Evolutionary conservation across 441 rosid species (phyloP).

Genomic region (Manihot esculenta): DNA sequence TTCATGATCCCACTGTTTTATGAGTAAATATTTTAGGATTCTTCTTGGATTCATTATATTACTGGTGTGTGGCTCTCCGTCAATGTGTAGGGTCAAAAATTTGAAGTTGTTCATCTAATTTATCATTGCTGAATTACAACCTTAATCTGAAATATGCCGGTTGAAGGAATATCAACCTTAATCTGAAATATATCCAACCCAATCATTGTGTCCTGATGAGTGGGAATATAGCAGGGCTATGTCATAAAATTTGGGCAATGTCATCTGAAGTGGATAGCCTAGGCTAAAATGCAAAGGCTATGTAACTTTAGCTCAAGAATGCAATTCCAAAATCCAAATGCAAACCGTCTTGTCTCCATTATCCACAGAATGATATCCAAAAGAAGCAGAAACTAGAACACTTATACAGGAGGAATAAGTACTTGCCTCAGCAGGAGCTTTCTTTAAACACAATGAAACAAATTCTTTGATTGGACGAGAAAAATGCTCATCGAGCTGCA

Average conservation of each 20-base stretch:
- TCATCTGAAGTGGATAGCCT: background rate
- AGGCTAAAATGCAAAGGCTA: background rate
- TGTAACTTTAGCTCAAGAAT: background rate
- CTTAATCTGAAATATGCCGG: no score
- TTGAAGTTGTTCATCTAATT: background rate
- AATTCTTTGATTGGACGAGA: constrained; percentile 96
- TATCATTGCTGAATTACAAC: no score
- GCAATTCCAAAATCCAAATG: constrained; percentile 1
- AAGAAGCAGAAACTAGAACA: constrained; percentile 1
- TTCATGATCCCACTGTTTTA: background rate
- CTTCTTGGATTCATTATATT: no score
- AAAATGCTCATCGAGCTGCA: constrained; percentile 99
- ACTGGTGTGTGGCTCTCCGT: background rate
- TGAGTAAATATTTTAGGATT: background rate
- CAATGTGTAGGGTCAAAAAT: background rate
- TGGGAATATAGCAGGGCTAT: background rate
- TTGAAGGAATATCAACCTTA: no score
- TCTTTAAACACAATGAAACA: constrained; percentile 92
- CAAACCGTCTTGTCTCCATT: constrained; percentile 2
- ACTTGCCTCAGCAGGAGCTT: constrained; percentile 84
- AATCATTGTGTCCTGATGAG: background rate
- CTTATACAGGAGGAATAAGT: constrained; percentile 8
- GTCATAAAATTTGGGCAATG: background rate
- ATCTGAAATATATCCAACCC: background rate
- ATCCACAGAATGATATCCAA: constrained; percentile 10